Evolutionary conservation across 2,329 filamentous ascomycete species (phyloP), one percentile per base, ranked within the genome.

Genomic region (Beauveria varroae): DNA sequence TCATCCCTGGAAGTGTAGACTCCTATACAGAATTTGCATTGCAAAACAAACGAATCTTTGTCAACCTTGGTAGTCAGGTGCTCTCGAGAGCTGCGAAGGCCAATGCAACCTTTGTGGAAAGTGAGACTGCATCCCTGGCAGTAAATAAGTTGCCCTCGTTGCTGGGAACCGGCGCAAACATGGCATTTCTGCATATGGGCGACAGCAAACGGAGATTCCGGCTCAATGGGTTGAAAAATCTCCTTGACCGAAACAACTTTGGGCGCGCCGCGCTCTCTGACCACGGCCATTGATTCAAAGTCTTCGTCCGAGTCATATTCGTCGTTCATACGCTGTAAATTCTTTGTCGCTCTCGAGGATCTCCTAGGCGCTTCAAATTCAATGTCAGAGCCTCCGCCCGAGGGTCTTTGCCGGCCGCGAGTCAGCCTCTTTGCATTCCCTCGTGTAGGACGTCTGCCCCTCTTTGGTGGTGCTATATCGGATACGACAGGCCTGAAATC

Each of bases 51-150:
- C 43, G 88, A 75, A 2, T 88, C 85, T 1, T 88, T 79, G 2
- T 80, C 86, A 57, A 97, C 75, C 72, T 98, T 99, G 26, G 92
- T 98, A 10, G 91, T 91, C 41, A 95, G 77, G 71, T 98, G 95
- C n/a, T 96, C 91, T 63, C 95, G 83, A 14, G 73, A 78, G 57
- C 82, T 83, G 55, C 95, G 85, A 54, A 81, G 79, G 1, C 93
- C 92, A 30, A 99, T 79, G 69, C 95, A 99, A 46, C 76, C 76
- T 72, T 90, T 91, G 74, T 99, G 95, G 67, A 91, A 96, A 0
- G 89, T 82, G 53, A 87, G 79, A 2, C 88, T 91, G 71, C 95
- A 99, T 34, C 95, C 95, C 75, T 99, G 96, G 67, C 95, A 99
- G 69, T 88, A 87, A 40, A 99, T 82, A 26, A 99, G 78, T 44